Evolutionary conservation across 2,329 filamentous ascomycete species (phyloP).

Genomic region (Acarospora socialis): DNA sequence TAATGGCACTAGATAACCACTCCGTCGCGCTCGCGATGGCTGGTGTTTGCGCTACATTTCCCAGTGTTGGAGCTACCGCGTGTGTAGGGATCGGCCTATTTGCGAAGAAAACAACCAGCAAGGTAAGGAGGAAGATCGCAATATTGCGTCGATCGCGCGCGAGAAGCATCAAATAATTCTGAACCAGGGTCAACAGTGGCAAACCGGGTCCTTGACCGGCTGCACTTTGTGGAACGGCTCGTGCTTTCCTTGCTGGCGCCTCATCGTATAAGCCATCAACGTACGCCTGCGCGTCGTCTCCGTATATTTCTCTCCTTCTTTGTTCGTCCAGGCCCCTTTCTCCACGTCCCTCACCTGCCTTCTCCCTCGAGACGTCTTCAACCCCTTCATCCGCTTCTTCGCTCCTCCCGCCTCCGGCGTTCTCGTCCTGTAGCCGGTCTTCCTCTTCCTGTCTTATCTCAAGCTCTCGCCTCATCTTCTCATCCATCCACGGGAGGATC

Average conservation of each 20-base stretch:
- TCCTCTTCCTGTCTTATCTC: slow-evolving; percentile 33
- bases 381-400: background rate
- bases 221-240: slow-evolving; percentile 1
- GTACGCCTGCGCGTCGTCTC: slow-evolving; percentile 9
- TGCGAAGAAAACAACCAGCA: slow-evolving; percentile 29
- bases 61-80: too few relatives aligned
- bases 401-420: background rate
- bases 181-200: slow-evolving; percentile 36
- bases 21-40: too few relatives aligned
- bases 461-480: slow-evolving; percentile 36
- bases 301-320: slow-evolving; percentile 13
- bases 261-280: slow-evolving; percentile 7
- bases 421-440: slow-evolving; percentile 14
- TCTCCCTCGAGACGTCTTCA: background rate
- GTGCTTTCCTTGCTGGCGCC: too few relatives aligned
- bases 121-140: slow-evolving; percentile 31
- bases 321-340: slow-evolving; percentile 8
- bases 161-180: slow-evolving; percentile 39
- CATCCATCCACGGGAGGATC: slow-evolving; percentile 55
- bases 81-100: slow-evolving; percentile 10
- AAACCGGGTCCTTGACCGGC: slow-evolving; percentile 27
- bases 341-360: slow-evolving; percentile 4
- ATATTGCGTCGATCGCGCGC: slow-evolving; percentile 40
- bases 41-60: too few relatives aligned
- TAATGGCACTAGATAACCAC: too few relatives aligned